phyloP scores from a whole-genome alignment of 2,329 filamentous ascomycete genomes.

The Trichoderma breve region DNA sequence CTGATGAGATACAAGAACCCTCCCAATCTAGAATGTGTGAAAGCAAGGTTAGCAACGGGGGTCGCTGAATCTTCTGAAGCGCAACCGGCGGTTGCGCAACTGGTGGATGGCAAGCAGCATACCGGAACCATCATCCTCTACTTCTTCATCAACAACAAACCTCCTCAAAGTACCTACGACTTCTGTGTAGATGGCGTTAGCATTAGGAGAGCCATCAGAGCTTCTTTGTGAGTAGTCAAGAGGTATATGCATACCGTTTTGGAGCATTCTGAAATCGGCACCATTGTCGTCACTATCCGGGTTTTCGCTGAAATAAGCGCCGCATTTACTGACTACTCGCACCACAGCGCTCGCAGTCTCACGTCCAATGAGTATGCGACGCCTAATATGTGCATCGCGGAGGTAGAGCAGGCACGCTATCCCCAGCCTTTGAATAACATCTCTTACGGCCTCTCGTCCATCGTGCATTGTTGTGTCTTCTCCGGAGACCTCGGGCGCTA shows the following conservation, averaged over 20 bases:
- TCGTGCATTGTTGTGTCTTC: conserved; percentile 27
- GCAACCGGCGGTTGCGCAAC: background rate
- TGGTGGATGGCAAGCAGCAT: conserved; percentile 35
- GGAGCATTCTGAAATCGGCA: conserved; percentile 29
- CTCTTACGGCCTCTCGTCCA: conserved; percentile 20
- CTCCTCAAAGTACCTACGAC: conserved; percentile 50
- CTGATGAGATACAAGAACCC: conserved; percentile 53
- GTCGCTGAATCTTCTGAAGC: background rate
- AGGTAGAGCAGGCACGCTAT: conserved; percentile 47
- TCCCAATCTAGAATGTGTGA: conserved; percentile 49
- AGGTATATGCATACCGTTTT: conserved; percentile 28
- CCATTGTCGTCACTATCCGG: conserved; percentile 35
- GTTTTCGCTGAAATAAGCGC: conserved; percentile 38
- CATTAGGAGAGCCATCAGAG: background rate
- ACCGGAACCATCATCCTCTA: conserved; percentile 60
- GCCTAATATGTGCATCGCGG: conserved; percentile 45
- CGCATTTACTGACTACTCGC: conserved; percentile 43
- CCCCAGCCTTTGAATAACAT: conserved; percentile 42
- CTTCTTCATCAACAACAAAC: conserved; percentile 55
- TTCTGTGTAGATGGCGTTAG: conserved; percentile 27
- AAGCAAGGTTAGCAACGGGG: conserved; percentile 23
- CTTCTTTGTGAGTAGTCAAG: background rate
- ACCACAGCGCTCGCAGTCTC: conserved; percentile 44
- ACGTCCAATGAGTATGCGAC: conserved; percentile 41
- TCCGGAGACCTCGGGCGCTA: conserved; percentile 26